Evolutionary conservation across 768 basidiomycete species (phyloP).

Genomic region (Imleria badia): DNA sequence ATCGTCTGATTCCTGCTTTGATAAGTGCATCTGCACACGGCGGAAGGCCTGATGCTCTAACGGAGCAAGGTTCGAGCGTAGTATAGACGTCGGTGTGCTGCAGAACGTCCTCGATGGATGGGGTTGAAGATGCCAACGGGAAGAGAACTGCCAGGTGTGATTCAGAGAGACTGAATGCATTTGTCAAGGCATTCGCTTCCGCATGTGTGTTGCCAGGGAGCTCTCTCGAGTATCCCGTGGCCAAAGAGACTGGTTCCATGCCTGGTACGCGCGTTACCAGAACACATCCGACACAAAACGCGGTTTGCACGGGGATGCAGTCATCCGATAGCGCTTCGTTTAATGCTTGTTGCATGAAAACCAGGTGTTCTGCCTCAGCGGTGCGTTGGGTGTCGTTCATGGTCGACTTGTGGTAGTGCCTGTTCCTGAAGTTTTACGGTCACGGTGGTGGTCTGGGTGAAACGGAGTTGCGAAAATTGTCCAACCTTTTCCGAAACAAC

Average conservation of each 20-base stretch:
- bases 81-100: slow-evolving; percentile 79
- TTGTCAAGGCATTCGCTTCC: slow-evolving; percentile 89
- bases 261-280: slow-evolving; percentile 52
- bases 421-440: no score
- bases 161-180: slow-evolving; percentile 51
- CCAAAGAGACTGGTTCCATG: slow-evolving; percentile 51
- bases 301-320: slow-evolving; percentile 67
- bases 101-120: slow-evolving; percentile 46
- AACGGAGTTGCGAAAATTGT: no score
- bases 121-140: slow-evolving; percentile 31
- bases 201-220: slow-evolving; percentile 95
- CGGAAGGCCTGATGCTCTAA: slow-evolving; percentile 80
- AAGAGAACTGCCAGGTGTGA: slow-evolving; percentile 46
- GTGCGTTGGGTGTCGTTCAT: slow-evolving; percentile 1
- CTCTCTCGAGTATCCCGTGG: slow-evolving; percentile 88
- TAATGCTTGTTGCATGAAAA: slow-evolving; percentile 64
- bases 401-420: background rate
- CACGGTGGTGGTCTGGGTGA: no score
- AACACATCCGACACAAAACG: slow-evolving; percentile 92
- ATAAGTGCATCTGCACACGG: slow-evolving; percentile 88
- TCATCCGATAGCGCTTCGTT: slow-evolving; percentile 57
- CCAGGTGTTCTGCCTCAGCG: slow-evolving; percentile 29
- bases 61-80: slow-evolving; percentile 94
- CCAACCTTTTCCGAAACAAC: no score
- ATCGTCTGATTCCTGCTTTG: slow-evolving; percentile 63